phyloP scores from a whole-genome alignment of 2,329 filamentous ascomycete species.

The Alternaria panax region DNA sequence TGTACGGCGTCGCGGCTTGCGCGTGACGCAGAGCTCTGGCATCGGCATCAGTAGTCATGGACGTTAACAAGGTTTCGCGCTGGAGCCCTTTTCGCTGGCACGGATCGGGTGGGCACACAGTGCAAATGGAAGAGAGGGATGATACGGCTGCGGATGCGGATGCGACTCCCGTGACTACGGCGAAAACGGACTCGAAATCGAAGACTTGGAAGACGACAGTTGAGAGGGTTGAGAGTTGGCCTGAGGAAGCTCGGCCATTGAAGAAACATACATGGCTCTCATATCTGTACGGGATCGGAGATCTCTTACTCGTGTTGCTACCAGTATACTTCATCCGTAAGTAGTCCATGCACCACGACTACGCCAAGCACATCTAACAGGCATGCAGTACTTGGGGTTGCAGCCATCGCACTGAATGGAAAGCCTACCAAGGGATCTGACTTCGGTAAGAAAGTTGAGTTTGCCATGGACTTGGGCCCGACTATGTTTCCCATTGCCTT shows the following conservation, averaged over 20 bases:
- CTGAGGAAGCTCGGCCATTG: conserved; percentile 33
- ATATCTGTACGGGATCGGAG: conserved; percentile 30
- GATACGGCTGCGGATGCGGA: conserved; percentile 6
- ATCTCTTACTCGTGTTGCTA: conserved; percentile 37
- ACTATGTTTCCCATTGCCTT: conserved; percentile 50
- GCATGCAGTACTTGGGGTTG: conserved; percentile 35
- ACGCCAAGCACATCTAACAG: background rate
- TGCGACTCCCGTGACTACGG: background rate
- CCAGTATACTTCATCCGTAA: conserved; percentile 48
- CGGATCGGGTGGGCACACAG: conserved; percentile 1
- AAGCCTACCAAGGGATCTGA: conserved; percentile 29
- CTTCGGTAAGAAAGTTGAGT: conserved; percentile 38
- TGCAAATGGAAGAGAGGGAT: conserved; percentile 2
- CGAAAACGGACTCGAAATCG: conserved; percentile 14
- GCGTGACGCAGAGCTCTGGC: conserved; percentile 14
- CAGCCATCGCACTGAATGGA: conserved; percentile 33
- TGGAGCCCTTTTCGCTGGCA: conserved; percentile 24
- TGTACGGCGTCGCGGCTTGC: background rate
- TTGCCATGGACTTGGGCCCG: conserved; percentile 43
- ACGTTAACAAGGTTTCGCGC: conserved; percentile 14
- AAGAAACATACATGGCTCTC: conserved; percentile 35
- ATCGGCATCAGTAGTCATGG: conserved; percentile 9
- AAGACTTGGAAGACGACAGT: conserved; percentile 36
- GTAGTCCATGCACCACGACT: conserved; percentile 4
- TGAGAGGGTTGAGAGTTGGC: conserved; percentile 39